Evolutionary conservation across 352 stramenopile genomes (phyloP).

Genomic region (Phytophthora agathidicida): DNA sequence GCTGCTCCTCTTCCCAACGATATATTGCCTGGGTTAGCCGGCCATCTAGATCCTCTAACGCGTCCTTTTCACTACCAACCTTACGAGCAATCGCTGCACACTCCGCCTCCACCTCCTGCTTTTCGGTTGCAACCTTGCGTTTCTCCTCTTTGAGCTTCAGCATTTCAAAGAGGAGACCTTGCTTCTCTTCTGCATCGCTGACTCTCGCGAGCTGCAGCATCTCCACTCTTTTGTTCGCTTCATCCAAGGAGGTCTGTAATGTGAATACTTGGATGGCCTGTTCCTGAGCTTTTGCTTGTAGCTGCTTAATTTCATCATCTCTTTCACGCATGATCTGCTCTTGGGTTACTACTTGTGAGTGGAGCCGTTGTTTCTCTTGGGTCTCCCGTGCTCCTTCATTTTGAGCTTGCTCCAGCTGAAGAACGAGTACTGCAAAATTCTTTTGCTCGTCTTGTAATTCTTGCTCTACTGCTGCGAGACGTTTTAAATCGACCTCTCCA

Average conservation of each 20-base stretch:
- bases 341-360: not conserved
- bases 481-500: conserved; percentile 50
- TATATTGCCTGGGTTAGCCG: conserved; percentile 58
- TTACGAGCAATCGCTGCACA: conserved; percentile 30
- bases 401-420: conserved; percentile 59
- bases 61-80: conserved; percentile 58
- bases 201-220: conserved; percentile 28
- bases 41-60: conserved; percentile 60
- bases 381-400: conserved; percentile 19
- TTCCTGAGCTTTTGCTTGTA: conserved; percentile 44
- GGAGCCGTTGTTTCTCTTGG: conserved; percentile 4
- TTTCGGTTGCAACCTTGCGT: conserved; percentile 30
- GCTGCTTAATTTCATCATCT: conserved; percentile 8
- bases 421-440: conserved; percentile 70
- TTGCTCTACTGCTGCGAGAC: conserved; percentile 61
- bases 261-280: conserved; percentile 57
- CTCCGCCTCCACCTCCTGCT: conserved; percentile 33
- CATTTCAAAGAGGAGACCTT: conserved; percentile 50
- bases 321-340: conserved; percentile 12
- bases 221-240: conserved; percentile 30
- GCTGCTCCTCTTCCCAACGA: conserved; percentile 63
- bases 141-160: conserved; percentile 61
- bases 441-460: conserved; percentile 74
- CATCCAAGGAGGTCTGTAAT: conserved; percentile 54
- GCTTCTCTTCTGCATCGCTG: conserved; percentile 44